Percentiles rank a stretch among this genome's conserved stretches.
Evolutionary conservation across 31 red algal genomes (phyloP).

Genomic region (Odonthalia washingtoniensis): DNA sequence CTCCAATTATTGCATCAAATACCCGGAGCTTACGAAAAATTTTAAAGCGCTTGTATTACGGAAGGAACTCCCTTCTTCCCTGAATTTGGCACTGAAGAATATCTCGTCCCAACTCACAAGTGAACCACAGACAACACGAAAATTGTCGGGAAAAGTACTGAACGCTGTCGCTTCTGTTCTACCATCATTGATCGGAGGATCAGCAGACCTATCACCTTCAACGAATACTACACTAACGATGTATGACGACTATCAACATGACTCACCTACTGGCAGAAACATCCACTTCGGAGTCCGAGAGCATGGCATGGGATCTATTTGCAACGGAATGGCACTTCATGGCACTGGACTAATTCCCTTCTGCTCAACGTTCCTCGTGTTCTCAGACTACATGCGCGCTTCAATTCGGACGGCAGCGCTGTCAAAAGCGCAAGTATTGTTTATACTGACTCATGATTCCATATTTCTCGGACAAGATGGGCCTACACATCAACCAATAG

Average conservation of each 20-base stretch:
- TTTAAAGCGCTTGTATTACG: slow-evolving; percentile 86
- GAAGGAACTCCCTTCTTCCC: slow-evolving; percentile 63
- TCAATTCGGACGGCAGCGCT: slow-evolving; percentile 89
- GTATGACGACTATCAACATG: slow-evolving; percentile 74
- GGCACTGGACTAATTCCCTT: slow-evolving; percentile 81
- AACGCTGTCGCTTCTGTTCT: slow-evolving; percentile 81
- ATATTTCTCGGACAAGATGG: slow-evolving; percentile 98
- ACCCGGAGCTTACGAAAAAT: slow-evolving; percentile 82
- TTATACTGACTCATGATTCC: slow-evolving; percentile 94
- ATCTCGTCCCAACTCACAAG: neutral
- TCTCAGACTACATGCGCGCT: slow-evolving; percentile 90
- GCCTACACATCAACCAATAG: slow-evolving; percentile 99
- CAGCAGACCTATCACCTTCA: slow-evolving; percentile 93
- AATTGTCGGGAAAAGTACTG: neutral
- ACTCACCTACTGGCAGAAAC: slow-evolving; percentile 66
- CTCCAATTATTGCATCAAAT: slow-evolving; percentile 77
- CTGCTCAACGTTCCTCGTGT: slow-evolving; percentile 97
- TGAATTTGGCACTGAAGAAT: slow-evolving; percentile 72
- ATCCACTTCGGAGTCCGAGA: slow-evolving; percentile 96
- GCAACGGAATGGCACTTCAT: slow-evolving; percentile 73
- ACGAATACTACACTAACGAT: slow-evolving; percentile 91
- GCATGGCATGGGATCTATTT: slow-evolving; percentile 92
- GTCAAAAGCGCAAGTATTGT: slow-evolving; percentile 77
- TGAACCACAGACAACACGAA: neutral
- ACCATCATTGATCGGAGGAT: slow-evolving; percentile 86